Evolutionary conservation across 345 rosid genomes (phyloP).

Genomic region (Cardamine chenopodiifolia): DNA sequence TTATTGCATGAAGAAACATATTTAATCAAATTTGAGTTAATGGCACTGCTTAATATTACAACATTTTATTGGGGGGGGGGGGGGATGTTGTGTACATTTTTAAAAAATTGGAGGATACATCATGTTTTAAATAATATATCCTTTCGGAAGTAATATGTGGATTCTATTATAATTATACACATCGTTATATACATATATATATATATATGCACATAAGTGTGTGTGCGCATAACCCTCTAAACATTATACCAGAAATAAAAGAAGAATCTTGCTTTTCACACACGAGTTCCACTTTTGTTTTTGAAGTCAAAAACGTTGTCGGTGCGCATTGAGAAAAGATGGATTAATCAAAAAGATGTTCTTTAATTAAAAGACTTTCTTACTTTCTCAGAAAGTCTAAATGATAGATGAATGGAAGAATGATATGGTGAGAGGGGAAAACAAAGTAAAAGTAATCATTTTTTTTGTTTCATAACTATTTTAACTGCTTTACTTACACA

Average conservation of each 20-base stretch:
- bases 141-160: slow-evolving; percentile 10
- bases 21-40: not conserved
- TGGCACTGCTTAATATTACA: not conserved
- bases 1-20: slow-evolving; percentile 24
- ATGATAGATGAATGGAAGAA: slow-evolving; percentile 34
- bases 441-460: slow-evolving; percentile 5
- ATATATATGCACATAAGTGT: too few species aligned
- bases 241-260: slow-evolving; percentile 11
- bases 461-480: slow-evolving; percentile 12
- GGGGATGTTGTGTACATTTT: not conserved
- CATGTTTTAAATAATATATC: not conserved
- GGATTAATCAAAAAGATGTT: slow-evolving; percentile 28
- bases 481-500: slow-evolving; percentile 31
- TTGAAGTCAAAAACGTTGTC: slow-evolving; percentile 39
- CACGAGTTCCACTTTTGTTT: slow-evolving; percentile 41
- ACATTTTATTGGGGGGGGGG: not conserved
- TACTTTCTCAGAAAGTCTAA: slow-evolving; percentile 39
- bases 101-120: not conserved
- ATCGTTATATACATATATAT: not conserved
- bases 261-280: slow-evolving; percentile 43
- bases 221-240: not conserved
- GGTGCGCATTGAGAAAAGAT: slow-evolving; percentile 38
- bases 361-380: slow-evolving; percentile 28
- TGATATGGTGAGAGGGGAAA: slow-evolving; percentile 16
- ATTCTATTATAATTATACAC: not conserved